Evolutionary conservation across 1,284 basidiomycete genomes (phyloP).

Genomic region (Abortiporus biennis): DNA sequence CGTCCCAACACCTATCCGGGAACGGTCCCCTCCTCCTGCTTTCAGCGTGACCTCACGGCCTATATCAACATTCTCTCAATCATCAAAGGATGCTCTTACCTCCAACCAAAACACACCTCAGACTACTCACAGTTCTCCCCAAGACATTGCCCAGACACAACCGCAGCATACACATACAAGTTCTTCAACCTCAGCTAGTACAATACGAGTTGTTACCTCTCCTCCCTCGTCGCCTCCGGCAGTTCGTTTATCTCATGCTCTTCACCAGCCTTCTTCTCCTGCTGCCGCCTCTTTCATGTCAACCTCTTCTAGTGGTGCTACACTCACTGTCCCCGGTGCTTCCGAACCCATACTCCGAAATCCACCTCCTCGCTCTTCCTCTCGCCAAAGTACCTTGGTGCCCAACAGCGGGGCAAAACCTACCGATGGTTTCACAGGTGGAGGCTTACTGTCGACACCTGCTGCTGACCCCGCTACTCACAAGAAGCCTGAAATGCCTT

Average conservation of each 20-base stretch:
- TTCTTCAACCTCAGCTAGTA: constrained; percentile 9
- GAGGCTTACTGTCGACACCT: constrained; percentile 13
- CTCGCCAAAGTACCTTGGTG: constrained; percentile 11
- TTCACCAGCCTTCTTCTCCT: too few species aligned
- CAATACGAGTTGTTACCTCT: constrained; percentile 3
- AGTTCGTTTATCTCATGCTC: not conserved
- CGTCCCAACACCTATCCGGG: constrained; percentile 58
- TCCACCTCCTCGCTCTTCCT: constrained; percentile 2
- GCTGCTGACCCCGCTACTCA: not conserved
- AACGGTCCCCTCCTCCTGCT: constrained; percentile 51
- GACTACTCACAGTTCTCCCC: too few species aligned
- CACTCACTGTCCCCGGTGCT: constrained; percentile 2
- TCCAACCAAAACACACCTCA: too few species aligned
- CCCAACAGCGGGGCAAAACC: constrained; percentile 11
- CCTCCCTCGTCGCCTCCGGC: not conserved
- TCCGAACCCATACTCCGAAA: constrained; percentile 4
- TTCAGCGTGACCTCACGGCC: constrained; percentile 70
- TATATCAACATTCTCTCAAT: constrained; percentile 18
- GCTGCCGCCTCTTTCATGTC: too few species aligned
- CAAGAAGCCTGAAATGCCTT: not conserved
- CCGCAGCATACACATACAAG: too few species aligned
- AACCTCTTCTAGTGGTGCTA: too few species aligned
- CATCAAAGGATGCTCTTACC: too few species aligned
- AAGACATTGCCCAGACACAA: too few species aligned
- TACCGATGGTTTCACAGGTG: constrained; percentile 22